These are phyloP conservation scores for Epichloe sibirici DNA, from an alignment of 2,329 filamentous ascomycete species.

Conservation along the genomic window DNA sequence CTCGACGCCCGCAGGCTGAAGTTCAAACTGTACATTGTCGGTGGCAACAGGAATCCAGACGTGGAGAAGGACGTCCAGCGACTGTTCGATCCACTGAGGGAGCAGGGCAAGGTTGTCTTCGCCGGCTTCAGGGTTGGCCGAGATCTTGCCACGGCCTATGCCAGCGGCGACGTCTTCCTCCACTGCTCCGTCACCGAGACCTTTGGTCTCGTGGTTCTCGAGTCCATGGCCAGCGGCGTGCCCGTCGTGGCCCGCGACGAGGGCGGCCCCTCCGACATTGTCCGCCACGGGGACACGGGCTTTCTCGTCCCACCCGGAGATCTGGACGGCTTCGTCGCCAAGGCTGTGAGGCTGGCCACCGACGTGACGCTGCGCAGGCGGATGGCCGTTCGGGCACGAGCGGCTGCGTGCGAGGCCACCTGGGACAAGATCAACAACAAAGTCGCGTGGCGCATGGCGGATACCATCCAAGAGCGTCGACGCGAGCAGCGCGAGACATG, in stretches of 20 bases:
- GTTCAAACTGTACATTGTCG: slow-evolving; percentile 56
- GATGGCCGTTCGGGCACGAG: slow-evolving; percentile 37
- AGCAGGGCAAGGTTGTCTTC: slow-evolving; percentile 47
- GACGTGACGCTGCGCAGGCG: slow-evolving; percentile 29
- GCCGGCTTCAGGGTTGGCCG: slow-evolving; percentile 51
- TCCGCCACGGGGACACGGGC: slow-evolving; percentile 46
- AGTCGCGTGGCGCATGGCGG: slow-evolving; percentile 51
- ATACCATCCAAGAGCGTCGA: slow-evolving; percentile 35
- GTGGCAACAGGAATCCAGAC: slow-evolving; percentile 51
- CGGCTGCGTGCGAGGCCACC: slow-evolving; percentile 48
- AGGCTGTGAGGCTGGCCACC: slow-evolving; percentile 35
- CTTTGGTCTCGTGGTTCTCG: slow-evolving; percentile 57
- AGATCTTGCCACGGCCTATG: slow-evolving; percentile 52
- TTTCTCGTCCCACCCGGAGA: slow-evolving; percentile 50
- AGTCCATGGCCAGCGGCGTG: slow-evolving; percentile 59
- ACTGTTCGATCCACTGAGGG: slow-evolving; percentile 40
- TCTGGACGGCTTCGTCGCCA: slow-evolving; percentile 42
- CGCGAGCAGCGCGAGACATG: slow-evolving; percentile 14
- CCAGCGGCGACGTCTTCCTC: slow-evolving; percentile 56
- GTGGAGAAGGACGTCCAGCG: slow-evolving; percentile 49
- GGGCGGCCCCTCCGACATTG: slow-evolving; percentile 56
- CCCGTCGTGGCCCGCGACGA: slow-evolving; percentile 58
- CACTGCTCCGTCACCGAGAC: slow-evolving; percentile 63
- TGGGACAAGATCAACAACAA: slow-evolving; percentile 64
- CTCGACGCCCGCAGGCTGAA: slow-evolving; percentile 42